Evolutionary conservation across 2,329 filamentous ascomycete genomes (phyloP), one percentile per base, ranked within the genome.

Genomic region (Neofusicoccum cordaticola): DNA sequence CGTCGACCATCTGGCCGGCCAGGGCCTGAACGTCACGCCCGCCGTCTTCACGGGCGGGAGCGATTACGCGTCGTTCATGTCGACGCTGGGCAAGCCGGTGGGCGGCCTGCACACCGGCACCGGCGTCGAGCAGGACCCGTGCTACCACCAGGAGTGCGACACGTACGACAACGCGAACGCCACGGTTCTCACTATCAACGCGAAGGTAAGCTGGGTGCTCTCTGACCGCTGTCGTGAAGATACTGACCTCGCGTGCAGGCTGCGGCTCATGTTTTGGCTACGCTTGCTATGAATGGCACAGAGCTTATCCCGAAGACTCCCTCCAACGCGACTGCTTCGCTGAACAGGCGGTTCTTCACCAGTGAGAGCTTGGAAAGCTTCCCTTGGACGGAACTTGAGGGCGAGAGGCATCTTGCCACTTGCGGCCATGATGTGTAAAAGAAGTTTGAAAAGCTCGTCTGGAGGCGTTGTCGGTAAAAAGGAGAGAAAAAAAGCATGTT

Each of bases 101-200:
- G 75, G 75, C 0, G 76, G 74, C n/a, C 65, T 78, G 11, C 71
- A 77, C 66, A 78, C 76, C 0, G 76, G 76, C 8, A 65, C 64
- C 11, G 69, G 71, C 13, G 65, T 68, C 1, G 67, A 64, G 0
- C 67, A 72, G 48, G 76, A 78, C 63, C 71, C 74, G 2, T 78
- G 76, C 67, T 78, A 78, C 60, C 76, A 78, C 64, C 70, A 73
- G 61, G 69, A 58, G 0, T 78, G 76, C 61, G 76, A 78, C 58
- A 74, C 67, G 1, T 73, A 73, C 34, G 63, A 71, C 0, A 78
- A 78, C 52, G 68, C 73, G 2, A 73, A 77, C 52, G 67, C 71
- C 7, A 71, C 72, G 27, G 71, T 69, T 0, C 61, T 78, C 19
- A 75, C 74, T 1, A 68, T 70, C 9, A 77, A 77, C 48, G 73